Base-by-base conservation (phyloP, 345 rosid species). In the Isatis tinctoria region DNA sequence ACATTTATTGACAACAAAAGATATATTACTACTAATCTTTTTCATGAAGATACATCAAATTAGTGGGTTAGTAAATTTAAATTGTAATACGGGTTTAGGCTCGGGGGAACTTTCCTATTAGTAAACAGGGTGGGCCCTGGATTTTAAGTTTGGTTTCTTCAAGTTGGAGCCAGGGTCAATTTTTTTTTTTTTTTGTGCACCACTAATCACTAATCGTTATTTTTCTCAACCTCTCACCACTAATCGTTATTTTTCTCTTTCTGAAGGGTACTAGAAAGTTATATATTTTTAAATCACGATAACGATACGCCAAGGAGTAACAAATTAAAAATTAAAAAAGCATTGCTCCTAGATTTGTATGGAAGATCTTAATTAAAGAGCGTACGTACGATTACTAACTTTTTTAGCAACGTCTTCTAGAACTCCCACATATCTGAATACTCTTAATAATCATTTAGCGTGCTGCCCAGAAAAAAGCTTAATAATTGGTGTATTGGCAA, bases 221-320 rank as follows among this genome's bases (percentile, higher is more conserved):
- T n/a, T n/a, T 64, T 64, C 70, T 64, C 77, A 73, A 65, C 70
- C 47, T 43, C 65, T 24, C 57, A 54, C 26, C 67, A 57, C 64
- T 45, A 20, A 24, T 59, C 36, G 22, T 6, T 33, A 3, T 58
- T 33, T 48, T 48, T 4, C 10, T 57, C 7, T 49, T 49, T 10
- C 3, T 57, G 3, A 28, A 9, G 60, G 22, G 17, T 33, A n/a
- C n/a, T n/a, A n/a, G n/a, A n/a, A n/a, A n/a, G n/a, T n/a, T n/a
- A n/a, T 30, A 17, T 11, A 26, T n/a, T 27, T 60, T 39, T 12
- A 32, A 24, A 12, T 18, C 4, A 53, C 3, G 32, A 26, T 35
- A 57, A 65, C 40, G 74, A 40, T 51, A 24, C 61, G 32, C 74
- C 40, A 53, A 53, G 2, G 35, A 35, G 11, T 53, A 53, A 53